Conservation (phyloP, 306 rosid genomes). For the Benincasa hispida region DNA sequence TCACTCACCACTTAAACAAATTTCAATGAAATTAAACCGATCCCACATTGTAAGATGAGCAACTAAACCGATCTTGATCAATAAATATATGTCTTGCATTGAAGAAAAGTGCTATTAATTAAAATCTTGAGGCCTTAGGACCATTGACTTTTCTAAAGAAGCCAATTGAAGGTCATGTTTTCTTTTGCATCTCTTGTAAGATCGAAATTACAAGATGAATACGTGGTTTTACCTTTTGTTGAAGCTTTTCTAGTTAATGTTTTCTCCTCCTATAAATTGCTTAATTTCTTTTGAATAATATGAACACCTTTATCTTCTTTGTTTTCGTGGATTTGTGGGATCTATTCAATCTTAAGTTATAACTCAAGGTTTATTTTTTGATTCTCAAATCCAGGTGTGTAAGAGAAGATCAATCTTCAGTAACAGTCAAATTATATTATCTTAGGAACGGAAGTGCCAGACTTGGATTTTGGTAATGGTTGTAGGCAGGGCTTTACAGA, state of each 20-base stretch:
- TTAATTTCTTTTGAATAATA: neutral
- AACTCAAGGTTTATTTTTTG: neutral
- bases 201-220: neutral
- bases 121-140: neutral
- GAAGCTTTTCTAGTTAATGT: neutral
- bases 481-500: constrained; percentile 11
- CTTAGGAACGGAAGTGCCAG: constrained; percentile 88
- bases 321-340: neutral
- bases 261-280: neutral
- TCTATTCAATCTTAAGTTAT: neutral
- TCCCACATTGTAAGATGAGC: neutral
- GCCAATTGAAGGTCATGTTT: neutral
- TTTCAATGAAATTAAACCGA: neutral
- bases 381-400: constrained; percentile 43
- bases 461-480: constrained; percentile 79
- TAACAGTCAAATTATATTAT: constrained; percentile 63
- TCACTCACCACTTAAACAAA: neutral
- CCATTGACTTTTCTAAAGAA: neutral
- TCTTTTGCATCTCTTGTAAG: neutral
- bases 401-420: constrained; percentile 72
- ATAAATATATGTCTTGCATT: neutral
- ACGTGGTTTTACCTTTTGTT: neutral
- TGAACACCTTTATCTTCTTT: neutral
- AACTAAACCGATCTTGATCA: neutral
- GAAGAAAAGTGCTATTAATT: neutral